These are phyloP conservation scores for Trichomonascus vanleenenianus DNA, from an alignment of 805 yeast species.

Conservation along the genomic window DNA sequence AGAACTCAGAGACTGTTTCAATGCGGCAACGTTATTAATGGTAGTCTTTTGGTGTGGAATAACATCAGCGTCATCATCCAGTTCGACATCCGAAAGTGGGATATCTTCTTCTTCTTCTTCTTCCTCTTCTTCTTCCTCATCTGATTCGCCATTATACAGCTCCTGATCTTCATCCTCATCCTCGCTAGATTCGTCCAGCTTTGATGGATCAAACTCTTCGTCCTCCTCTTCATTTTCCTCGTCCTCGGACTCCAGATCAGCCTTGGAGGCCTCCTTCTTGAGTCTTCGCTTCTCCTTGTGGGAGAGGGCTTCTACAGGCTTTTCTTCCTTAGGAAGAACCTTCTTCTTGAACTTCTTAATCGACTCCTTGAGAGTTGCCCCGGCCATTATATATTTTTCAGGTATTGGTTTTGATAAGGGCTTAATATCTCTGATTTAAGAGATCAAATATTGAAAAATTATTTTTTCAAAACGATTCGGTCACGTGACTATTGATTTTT, in stretches of 20 bases:
- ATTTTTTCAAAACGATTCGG: constrained; percentile 1
- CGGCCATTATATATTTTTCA: constrained; percentile 7
- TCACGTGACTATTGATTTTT: not conserved
- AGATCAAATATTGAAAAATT: constrained; percentile 4
- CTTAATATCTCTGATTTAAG: not conserved
- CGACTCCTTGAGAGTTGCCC: constrained; percentile 4
- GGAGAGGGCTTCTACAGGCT: constrained; percentile 7
- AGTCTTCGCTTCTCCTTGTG: constrained; percentile 16
- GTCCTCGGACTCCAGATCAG: constrained; percentile 27
- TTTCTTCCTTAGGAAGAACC: constrained; percentile 5
- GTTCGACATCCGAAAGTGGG: constrained; percentile 82
- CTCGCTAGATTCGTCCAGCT: constrained; percentile 32
- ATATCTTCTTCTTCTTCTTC: constrained; percentile 75
- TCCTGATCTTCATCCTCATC: constrained; percentile 34
- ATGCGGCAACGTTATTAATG: constrained; percentile 78
- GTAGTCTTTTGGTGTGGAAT: constrained; percentile 89
- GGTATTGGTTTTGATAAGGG: too few relatives aligned
- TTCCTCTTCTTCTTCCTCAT: constrained; percentile 47
- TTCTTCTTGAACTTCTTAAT: constrained; percentile 2
- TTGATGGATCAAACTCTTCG: constrained; percentile 25
- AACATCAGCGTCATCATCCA: constrained; percentile 90
- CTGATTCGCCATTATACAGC: constrained; percentile 40
- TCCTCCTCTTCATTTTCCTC: constrained; percentile 29
- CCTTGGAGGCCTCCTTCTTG: constrained; percentile 6
- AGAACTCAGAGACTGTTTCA: constrained; percentile 24